Base-by-base conservation (phyloP, 31 red algal species). In the Odonthalia washingtoniensis region DNA sequence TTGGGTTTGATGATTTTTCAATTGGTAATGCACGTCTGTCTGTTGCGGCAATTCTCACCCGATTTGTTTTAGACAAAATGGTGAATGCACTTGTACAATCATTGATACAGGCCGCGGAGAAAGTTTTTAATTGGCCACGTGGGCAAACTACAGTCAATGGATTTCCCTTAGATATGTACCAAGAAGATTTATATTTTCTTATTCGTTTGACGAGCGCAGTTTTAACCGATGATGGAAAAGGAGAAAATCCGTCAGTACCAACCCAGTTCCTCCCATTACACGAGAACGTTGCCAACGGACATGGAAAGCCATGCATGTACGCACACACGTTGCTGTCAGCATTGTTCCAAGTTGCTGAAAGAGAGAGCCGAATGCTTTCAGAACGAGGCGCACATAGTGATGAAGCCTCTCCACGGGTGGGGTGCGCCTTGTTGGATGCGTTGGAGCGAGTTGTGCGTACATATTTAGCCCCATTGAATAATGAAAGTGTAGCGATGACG, bases 241-340 rank as follows among this genome's bases (percentile, higher is more conserved):
- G 87, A 34, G 87, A 89, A 66, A 39, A 78, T 73, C 87, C 87
- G 30, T 46, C 74, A 2, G 87, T 89, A 35, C 87, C 87, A 40
- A 66, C 46, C 3, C 76, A 78, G 40, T 89, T 89, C 38, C 42
- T 80, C 53, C 37, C 75, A n/a, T 1, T 4, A 18, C 26, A 40
- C 21, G 34, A 37, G 12, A 1, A 57, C 3, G 74, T 21, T 39
- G 33, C 36, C 38, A 62, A 77, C 46, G 40, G 69, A 35, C 32
- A 4, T 52, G 40, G 5, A 60, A 75, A 75, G 26, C 36, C 75
- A 18, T 24, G 72, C 5, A 37, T 4, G 27, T 33, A 77, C n/a
- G 85, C 85, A 0, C 28, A 40, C 5, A 72, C 65, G 36, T 63
- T 89, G 34, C 78, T 89, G 24, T 69, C 60, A 5, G 61, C 87